Evolutionary conservation across 2,329 filamentous ascomycete genomes (phyloP), one percentile per base, ranked within the genome.

Genomic region (Phyllosticta ampelicida): DNA sequence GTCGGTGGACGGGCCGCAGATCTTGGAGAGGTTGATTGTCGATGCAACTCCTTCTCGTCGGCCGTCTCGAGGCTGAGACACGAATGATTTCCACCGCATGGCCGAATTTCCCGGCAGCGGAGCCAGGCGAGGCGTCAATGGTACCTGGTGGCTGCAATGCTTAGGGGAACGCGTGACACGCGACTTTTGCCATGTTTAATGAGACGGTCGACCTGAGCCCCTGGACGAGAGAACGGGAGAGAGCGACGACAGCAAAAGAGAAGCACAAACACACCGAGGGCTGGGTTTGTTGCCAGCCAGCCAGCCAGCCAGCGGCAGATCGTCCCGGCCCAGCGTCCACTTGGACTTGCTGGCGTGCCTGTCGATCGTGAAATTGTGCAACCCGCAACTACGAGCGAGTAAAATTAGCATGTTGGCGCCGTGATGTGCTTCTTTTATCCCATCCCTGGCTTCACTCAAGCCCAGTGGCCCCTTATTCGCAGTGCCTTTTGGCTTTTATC

Each of bases 361-460:
- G 36, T 44, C 49, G 19, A 51, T 51, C 49, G 19, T 20, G 49
- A 50, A 36, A 52, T 54, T 58, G 56, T 58, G 56, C 56, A 54
- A 58, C 56, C 19, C 21, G 21, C 20, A 58, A 49, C 51, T 52
- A 53, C 26, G 51, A 13, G 13, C 20, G 20, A 18, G 19, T 48
- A 59, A 59, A 51, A 51, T 59, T 59, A 55, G 52, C 44, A 54
- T 23, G 52, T 20, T 29, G 52, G 57, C 53, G 57, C 57, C 52
- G 57, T 9, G 56, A 58, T 53, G 51, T 53, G 26, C 44, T 30
- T 48, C 44, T 55, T 55, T 48, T 51, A 29, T 48, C 44, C 23
- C 53, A 59, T 59, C 57, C 57, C 57, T 59, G 57, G 48, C 57
- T 51, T 59, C 48, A 48, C 57, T 55, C 52, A 28, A 54, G 51